Base-by-base conservation (phyloP, 2,329 filamentous ascomycete species). In the Talaromyces sp. region DNA sequence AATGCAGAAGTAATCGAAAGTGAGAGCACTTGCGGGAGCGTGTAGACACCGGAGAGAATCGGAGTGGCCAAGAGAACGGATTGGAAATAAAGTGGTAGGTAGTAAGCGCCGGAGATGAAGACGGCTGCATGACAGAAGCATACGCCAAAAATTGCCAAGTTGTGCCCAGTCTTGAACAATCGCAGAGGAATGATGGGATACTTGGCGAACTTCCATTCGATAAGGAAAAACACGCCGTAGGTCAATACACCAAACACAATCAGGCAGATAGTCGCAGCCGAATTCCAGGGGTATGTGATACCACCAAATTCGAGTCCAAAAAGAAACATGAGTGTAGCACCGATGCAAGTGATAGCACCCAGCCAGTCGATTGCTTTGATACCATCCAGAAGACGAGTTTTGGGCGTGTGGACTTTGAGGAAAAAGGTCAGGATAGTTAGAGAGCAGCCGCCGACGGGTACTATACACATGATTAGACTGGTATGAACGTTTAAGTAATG, bases 241-340 rank as follows among this genome's bases (percentile, higher is more conserved):
- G 83, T 81, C 31, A 89, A 62, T 25, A 85, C 71, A 23, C 91
- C 91, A 67, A 93, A 92, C 56, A 93, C 78, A 66, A 96, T 82
- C 31, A 96, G 81, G 69, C 89, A 92, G 68, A 96, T 83, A 35
- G 93, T 89, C 0, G 85, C 88, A 1, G 89, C 81, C 0, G 89
- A 93, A 59, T 78, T 76, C 92, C 92, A 96, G 1, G 92, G 88
- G 66, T 85, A 86, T 23, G 82, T 81, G 58, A 92, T 84, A 56
- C 91, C 92, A 61, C 92, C 93, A 65, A 93, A 91, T 71, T 96
- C 89, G 11, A 96, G 84, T 0, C 92, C 93, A 46, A 96, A 86
- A 3, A 96, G 84, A 67, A 96, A 82, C 90, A 96, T 93, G 21
- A 96, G 80, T 0, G 90, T 93, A 21, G 88, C 91, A 46, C 89